Evolutionary conservation across 164 flowering plant species (phyloP), one percentile per base, ranked within the genome.

Genomic region (Magnolia kwangsiensis): DNA sequence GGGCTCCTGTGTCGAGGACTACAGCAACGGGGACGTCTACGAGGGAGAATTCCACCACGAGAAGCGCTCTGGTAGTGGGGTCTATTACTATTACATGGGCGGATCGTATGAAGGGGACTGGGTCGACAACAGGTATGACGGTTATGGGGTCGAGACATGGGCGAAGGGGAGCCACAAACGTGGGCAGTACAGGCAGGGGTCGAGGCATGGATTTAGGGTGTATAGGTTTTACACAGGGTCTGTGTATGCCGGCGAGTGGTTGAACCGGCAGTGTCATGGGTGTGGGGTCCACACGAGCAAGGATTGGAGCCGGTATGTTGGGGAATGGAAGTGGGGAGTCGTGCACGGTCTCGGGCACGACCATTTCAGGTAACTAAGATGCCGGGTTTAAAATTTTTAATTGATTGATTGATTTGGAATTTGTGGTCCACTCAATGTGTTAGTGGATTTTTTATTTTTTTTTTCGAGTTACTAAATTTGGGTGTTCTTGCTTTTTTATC

Each of bases 61-160:
- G n/a, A n/a, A n/a, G n/a, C n/a, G n/a, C n/a, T n/a, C n/a, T n/a
- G n/a, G n/a, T n/a, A n/a, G n/a, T n/a, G n/a, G n/a, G n/a, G n/a
- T n/a, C n/a, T n/a, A n/a, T n/a, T n/a, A n/a, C n/a, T n/a, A n/a
- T n/a, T n/a, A n/a, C n/a, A n/a, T n/a, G n/a, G n/a, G n/a, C n/a
- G n/a, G n/a, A n/a, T n/a, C n/a, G n/a, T n/a, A n/a, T n/a, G n/a
- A n/a, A n/a, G n/a, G n/a, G n/a, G n/a, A n/a, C n/a, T n/a, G n/a
- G n/a, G n/a, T n/a, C n/a, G n/a, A n/a, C n/a, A n/a, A n/a, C n/a
- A n/a, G n/a, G n/a, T n/a, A 90, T 77, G 96, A 90, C 83, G 96
- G 96, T 5, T 85, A 78, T 85, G 97, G 97, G 1, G 93, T 92
- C 1, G 97, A 92, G 82, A 91, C 97, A 1, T 90, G 97, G 97